Evolutionary conservation across 331 rosid genomes (phyloP).

Genomic region (Rhamnella rubrinervis): DNA sequence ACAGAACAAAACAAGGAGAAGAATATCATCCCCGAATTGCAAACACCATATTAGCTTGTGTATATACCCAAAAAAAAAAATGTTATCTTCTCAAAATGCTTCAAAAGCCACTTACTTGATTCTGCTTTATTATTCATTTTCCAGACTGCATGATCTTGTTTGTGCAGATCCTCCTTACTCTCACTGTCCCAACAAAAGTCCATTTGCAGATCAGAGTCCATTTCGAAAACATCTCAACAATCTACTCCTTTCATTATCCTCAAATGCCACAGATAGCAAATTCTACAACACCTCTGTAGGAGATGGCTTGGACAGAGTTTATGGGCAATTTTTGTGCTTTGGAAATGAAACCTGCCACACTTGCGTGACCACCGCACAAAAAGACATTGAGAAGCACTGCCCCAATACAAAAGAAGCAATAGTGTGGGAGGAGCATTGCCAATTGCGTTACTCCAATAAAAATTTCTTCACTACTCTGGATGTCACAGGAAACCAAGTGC

Average conservation of each 20-base stretch:
- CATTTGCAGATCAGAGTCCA: conserved; percentile 21
- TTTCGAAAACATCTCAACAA: conserved; percentile 34
- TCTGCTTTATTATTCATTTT: conserved; percentile 19
- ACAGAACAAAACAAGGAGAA: too few relatives aligned
- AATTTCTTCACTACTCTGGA: conserved; percentile 42
- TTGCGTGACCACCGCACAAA: conserved; percentile 34
- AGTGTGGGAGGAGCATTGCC: conserved; percentile 57
- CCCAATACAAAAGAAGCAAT: conserved; percentile 43
- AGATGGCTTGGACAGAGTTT: conserved; percentile 27
- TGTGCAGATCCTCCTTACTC: conserved; percentile 50
- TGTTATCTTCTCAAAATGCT: too few relatives aligned
- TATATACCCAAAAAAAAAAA: too few relatives aligned
- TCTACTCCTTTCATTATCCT: conserved; percentile 35
- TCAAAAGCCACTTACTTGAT: conserved; percentile 5
- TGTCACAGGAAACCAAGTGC: conserved; percentile 28
- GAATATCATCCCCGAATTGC: too few relatives aligned
- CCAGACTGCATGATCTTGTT: conserved; percentile 22
- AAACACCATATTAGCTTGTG: too few relatives aligned
- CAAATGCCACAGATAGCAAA: conserved; percentile 43
- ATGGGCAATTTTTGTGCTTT: conserved; percentile 52
- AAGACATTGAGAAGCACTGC: conserved; percentile 37
- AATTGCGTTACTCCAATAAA: conserved; percentile 42
- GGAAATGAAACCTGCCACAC: conserved; percentile 14
- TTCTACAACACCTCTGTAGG: conserved; percentile 36
- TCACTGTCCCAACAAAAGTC: conserved; percentile 33